Conservation (phyloP, 2,329 filamentous ascomycete genomes). For the Pseudocercospora musae region DNA sequence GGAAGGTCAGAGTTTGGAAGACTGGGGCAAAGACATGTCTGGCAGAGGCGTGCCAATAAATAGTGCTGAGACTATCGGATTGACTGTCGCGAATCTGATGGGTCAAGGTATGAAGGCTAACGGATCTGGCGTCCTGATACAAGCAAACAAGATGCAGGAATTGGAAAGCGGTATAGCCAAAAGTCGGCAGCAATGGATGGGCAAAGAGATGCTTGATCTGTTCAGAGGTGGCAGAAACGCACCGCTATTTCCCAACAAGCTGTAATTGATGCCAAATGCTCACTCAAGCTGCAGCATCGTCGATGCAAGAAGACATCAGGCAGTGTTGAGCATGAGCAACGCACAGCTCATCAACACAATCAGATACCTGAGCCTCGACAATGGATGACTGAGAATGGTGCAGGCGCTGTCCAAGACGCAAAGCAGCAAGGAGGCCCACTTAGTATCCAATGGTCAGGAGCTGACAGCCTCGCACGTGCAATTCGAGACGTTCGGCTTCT, state of each 20-base stretch:
- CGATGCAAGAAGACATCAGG: background rate
- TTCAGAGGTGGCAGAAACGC: conserved; percentile 45
- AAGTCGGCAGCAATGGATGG: conserved; percentile 48
- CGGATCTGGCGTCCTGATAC: conserved; percentile 47
- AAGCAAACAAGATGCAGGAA: conserved; percentile 40
- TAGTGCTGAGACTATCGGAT: conserved; percentile 43
- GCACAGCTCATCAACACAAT: background rate
- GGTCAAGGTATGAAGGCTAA: conserved; percentile 44
- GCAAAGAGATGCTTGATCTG: conserved; percentile 49
- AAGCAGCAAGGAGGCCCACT: background rate
- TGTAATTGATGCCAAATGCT: conserved; percentile 16
- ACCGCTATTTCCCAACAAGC: conserved; percentile 33
- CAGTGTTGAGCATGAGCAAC: background rate
- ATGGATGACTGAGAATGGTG: background rate
- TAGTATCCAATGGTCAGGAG: background rate
- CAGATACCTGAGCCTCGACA: background rate
- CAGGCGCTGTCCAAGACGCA: background rate
- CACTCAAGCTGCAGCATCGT: background rate
- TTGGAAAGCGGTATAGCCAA: conserved; percentile 48
- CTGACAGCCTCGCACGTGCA: background rate
- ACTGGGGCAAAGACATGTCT: conserved; percentile 45
- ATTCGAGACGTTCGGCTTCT: background rate
- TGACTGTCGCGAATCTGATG: conserved; percentile 46
- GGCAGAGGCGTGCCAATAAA: conserved; percentile 48
- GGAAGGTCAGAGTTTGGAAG: conserved; percentile 35